A percentile compares a stretch with the other conserved stretches of the same genome.
Evolutionary conservation across 2,329 filamentous ascomycete species (phyloP).

Genomic region (Cladosporium sp.): DNA sequence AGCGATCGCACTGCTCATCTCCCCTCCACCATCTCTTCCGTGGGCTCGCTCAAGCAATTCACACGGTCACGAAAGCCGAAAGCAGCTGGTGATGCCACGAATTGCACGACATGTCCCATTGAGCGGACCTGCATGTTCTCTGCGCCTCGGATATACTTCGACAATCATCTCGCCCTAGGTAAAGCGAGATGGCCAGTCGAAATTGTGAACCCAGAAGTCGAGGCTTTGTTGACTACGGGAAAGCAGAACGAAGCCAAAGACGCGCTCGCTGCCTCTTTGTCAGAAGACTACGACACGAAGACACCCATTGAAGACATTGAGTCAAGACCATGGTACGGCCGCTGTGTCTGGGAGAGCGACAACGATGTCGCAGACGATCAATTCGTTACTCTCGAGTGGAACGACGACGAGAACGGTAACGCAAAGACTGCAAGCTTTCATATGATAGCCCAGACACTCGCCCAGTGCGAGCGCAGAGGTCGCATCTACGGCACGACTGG

Average conservation of each 20-base stretch:
- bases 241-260: slow-evolving; percentile 53
- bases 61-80: slow-evolving; percentile 72
- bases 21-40: slow-evolving; percentile 72
- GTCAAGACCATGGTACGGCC: slow-evolving; percentile 71
- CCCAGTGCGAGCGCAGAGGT: slow-evolving; percentile 82
- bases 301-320: slow-evolving; percentile 51
- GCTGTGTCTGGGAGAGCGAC: slow-evolving; percentile 92
- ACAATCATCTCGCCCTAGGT: slow-evolving; percentile 64
- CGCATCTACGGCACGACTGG: slow-evolving; percentile 83
- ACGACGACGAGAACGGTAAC: slow-evolving; percentile 62
- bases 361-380: slow-evolving; percentile 96
- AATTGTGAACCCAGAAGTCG: slow-evolving; percentile 89
- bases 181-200: slow-evolving; percentile 79
- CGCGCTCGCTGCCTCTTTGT: slow-evolving; percentile 50
- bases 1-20: slow-evolving; percentile 60
- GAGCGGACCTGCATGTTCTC: slow-evolving; percentile 81
- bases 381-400: slow-evolving; percentile 83
- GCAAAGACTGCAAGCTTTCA: slow-evolving; percentile 88
- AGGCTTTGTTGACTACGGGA: slow-evolving; percentile 61
- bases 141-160: slow-evolving; percentile 78
- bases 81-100: slow-evolving; percentile 74
- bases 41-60: slow-evolving; percentile 77
- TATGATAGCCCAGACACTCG: slow-evolving; percentile 88
- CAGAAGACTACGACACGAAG: slow-evolving; percentile 57
- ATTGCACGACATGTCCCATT: slow-evolving; percentile 78